These are phyloP conservation scores for Magnaporthiopsis incrustans DNA, from an alignment of 2,329 filamentous ascomycete species.

Conservation along the genomic window DNA sequence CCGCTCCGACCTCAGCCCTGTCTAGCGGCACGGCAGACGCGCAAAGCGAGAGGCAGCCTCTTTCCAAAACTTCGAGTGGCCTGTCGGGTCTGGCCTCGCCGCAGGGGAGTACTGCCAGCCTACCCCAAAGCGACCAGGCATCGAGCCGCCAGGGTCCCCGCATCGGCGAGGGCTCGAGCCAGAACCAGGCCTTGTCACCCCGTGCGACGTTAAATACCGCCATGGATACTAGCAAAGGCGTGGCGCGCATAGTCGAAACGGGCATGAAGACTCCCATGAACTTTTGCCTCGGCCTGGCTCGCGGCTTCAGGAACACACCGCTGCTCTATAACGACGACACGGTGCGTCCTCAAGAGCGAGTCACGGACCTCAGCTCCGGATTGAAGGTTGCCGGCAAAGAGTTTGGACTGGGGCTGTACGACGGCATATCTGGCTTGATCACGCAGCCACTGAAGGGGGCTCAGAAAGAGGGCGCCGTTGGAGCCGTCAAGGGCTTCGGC, in stretches of 20 bases:
- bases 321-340: conserved; percentile 79
- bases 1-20: not conserved
- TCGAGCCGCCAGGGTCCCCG: too few species aligned
- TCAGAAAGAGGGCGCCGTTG: conserved; percentile 36
- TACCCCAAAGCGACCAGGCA: too few species aligned
- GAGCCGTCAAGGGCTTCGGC: conserved; percentile 68
- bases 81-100: too few species aligned
- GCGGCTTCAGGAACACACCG: conserved; percentile 83
- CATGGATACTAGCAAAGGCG: conserved; percentile 56
- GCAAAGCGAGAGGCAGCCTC: too few species aligned
- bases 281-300: conserved; percentile 72
- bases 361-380: conserved; percentile 69
- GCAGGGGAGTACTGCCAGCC: too few species aligned
- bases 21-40: too few species aligned
- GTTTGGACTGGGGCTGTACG: conserved; percentile 69
- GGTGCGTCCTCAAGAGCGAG: conserved; percentile 68
- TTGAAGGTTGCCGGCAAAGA: conserved; percentile 71
- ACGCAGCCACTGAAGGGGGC: conserved; percentile 62
- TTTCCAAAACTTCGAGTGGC: too few species aligned
- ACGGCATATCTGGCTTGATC: conserved; percentile 70
- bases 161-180: conserved; percentile 49
- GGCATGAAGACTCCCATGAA: conserved; percentile 77
- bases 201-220: conserved; percentile 45
- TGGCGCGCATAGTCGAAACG: conserved; percentile 66
- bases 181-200: conserved; percentile 16